These are phyloP conservation scores for Dunaliella primolecta DNA, from an alignment of 139 green algal species.

Conservation along the genomic window DNA sequence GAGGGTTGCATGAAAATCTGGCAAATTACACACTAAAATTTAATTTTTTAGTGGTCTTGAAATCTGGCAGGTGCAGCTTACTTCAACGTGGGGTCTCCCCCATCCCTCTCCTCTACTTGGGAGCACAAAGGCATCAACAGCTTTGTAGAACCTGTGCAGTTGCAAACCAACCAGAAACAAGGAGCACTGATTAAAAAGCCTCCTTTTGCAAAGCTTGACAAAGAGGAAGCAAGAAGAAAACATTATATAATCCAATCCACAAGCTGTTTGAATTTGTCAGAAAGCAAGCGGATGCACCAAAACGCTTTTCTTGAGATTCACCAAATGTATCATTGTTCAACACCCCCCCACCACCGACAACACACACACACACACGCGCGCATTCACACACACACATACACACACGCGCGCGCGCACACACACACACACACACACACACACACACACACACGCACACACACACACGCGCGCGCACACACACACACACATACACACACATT, in stretches of 20 bases:
- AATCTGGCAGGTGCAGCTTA: background rate
- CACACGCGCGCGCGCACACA: background rate
- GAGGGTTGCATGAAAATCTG: too few relatives aligned
- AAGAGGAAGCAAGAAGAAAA: background rate
- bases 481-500: background rate
- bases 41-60: too few relatives aligned
- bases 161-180: too few relatives aligned
- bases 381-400: too few relatives aligned
- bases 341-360: too few relatives aligned
- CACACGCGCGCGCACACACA: background rate
- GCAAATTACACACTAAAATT: too few relatives aligned
- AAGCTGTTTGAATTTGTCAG: background rate
- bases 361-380: too few relatives aligned
- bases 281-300: background rate
- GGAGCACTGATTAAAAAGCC: background rate
- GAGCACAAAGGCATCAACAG: conserved; percentile 76
- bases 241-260: too few relatives aligned
- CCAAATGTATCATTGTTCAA: too few relatives aligned
- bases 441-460: background rate
- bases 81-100: conserved; percentile 67
- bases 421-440: background rate
- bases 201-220: background rate
- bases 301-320: background rate
- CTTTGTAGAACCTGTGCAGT: conserved; percentile 21
- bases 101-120: conserved; percentile 71